Conservation (phyloP, 345 rosid genomes). For the Iberis pinnata region DNA sequence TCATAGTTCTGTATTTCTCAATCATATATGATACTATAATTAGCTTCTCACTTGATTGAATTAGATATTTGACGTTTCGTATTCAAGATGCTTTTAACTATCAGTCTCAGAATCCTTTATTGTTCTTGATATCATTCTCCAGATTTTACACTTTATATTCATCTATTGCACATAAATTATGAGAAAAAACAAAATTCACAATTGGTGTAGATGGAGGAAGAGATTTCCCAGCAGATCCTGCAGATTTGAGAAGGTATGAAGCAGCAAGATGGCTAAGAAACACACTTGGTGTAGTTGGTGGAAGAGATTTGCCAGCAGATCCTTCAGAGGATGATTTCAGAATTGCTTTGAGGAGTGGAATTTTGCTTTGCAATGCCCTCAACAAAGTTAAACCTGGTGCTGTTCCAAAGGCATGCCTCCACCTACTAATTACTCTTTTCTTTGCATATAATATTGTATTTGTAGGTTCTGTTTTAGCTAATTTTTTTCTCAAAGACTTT, state of each 20-base stretch:
- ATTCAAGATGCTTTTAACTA: background rate
- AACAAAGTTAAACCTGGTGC: slow-evolving; percentile 88
- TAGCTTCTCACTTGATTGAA: background rate
- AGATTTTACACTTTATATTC: background rate
- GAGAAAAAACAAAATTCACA: slow-evolving; percentile 16
- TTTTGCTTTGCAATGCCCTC: slow-evolving; percentile 75
- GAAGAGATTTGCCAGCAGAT: slow-evolving; percentile 87
- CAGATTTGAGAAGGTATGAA: slow-evolving; percentile 73
- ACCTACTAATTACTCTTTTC: background rate
- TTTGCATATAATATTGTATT: background rate
- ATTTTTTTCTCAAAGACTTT: background rate
- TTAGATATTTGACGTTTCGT: slow-evolving; percentile 1
- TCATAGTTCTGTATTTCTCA: no score
- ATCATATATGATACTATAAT: no score
- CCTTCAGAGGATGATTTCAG: slow-evolving; percentile 93
- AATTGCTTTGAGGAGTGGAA: slow-evolving; percentile 86
- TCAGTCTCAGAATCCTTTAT: no score
- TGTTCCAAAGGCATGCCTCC: slow-evolving; percentile 52
- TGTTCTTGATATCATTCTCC: no score
- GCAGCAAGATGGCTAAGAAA: slow-evolving; percentile 88
- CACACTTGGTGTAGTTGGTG: slow-evolving; percentile 73
- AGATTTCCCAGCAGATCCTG: slow-evolving; percentile 53
- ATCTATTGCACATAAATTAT: background rate
- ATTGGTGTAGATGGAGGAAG: slow-evolving; percentile 70
- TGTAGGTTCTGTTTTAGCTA: background rate